phyloP scores from a whole-genome alignment of 495 filamentous ascomycete species.

The Penicillium macrosclerotiorum region DNA sequence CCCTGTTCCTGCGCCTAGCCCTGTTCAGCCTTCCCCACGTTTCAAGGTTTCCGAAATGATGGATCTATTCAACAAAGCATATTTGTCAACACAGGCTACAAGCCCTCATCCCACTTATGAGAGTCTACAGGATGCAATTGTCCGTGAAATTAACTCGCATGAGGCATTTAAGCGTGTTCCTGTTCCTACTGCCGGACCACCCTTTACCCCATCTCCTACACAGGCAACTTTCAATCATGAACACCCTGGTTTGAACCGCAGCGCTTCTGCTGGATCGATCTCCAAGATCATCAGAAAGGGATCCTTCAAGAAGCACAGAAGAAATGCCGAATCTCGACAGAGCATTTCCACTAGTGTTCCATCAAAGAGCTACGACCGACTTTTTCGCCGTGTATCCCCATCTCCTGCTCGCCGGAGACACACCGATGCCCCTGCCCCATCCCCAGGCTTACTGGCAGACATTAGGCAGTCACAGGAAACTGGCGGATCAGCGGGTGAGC shows the following conservation, averaged over 20 bases:
- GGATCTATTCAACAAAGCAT: slow-evolving; percentile 44
- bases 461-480: slow-evolving; percentile 10
- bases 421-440: slow-evolving; percentile 40
- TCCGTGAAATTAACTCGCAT: slow-evolving; percentile 49
- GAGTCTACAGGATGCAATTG: slow-evolving; percentile 45
- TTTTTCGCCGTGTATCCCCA: slow-evolving; percentile 19
- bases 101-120: slow-evolving; percentile 42
- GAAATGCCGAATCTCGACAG: slow-evolving; percentile 29
- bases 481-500: slow-evolving; percentile 8
- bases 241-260: slow-evolving; percentile 17
- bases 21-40: slow-evolving; percentile 20
- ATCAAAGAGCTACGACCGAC: slow-evolving; percentile 19
- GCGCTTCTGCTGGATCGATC: slow-evolving; percentile 27
- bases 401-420: slow-evolving; percentile 34
- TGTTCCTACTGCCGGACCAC: slow-evolving; percentile 31
- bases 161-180: slow-evolving; percentile 44
- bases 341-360: slow-evolving; percentile 37
- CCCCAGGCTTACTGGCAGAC: slow-evolving; percentile 31
- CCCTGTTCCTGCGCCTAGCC: slow-evolving; percentile 30
- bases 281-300: slow-evolving; percentile 31
- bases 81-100: slow-evolving; percentile 27
- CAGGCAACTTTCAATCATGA: slow-evolving; percentile 23
- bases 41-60: slow-evolving; percentile 43
- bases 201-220: slow-evolving; percentile 35
- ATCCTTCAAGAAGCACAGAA: slow-evolving; percentile 35